Evolutionary conservation across 495 filamentous ascomycete genomes (phyloP).

Genomic region (Halenospora varia): DNA sequence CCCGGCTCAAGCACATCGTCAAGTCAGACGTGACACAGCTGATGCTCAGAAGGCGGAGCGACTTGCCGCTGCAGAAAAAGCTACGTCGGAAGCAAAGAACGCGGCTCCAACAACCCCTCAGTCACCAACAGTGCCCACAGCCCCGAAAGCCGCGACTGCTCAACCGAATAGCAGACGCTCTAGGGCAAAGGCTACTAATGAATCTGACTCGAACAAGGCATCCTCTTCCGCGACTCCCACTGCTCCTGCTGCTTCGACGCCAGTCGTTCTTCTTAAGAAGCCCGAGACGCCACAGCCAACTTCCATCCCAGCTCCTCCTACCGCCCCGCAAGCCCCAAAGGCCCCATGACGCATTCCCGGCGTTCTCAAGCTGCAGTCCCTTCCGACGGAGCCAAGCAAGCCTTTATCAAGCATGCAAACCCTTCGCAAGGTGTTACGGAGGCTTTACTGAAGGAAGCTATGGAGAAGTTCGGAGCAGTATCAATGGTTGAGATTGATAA

Average conservation of each 20-base stretch:
- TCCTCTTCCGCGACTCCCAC: slow-evolving; percentile 24
- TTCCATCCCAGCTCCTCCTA: slow-evolving; percentile 19
- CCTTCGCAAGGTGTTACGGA: slow-evolving; percentile 89
- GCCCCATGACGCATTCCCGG: slow-evolving; percentile 18
- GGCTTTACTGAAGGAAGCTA: slow-evolving; percentile 63
- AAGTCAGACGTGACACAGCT: slow-evolving; percentile 46
- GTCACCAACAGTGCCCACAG: slow-evolving; percentile 27
- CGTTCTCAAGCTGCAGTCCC: slow-evolving; percentile 21
- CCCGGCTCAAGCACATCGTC: slow-evolving; percentile 51
- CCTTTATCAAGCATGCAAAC: slow-evolving; percentile 93
- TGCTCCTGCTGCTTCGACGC: slow-evolving; percentile 15
- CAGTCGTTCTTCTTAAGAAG: slow-evolving; percentile 27
- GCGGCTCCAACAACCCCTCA: slow-evolving; percentile 23
- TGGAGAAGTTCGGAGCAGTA: slow-evolving; percentile 66
- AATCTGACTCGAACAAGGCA: slow-evolving; percentile 7
- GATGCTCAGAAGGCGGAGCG: slow-evolving; percentile 36
- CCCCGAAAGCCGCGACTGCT: slow-evolving; percentile 16
- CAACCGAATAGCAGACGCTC: slow-evolving; percentile 11
- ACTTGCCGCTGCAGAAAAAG: slow-evolving; percentile 19
- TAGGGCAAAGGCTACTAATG: slow-evolving; percentile 10
- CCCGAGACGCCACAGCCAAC: slow-evolving; percentile 27
- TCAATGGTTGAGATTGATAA: slow-evolving; percentile 83
- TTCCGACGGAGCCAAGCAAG: slow-evolving; percentile 61
- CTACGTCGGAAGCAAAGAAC: slow-evolving; percentile 37
- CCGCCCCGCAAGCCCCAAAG: slow-evolving; percentile 24